phyloP scores from a whole-genome alignment of 495 filamentous ascomycete genomes.

The Penicillium malachiteum region DNA sequence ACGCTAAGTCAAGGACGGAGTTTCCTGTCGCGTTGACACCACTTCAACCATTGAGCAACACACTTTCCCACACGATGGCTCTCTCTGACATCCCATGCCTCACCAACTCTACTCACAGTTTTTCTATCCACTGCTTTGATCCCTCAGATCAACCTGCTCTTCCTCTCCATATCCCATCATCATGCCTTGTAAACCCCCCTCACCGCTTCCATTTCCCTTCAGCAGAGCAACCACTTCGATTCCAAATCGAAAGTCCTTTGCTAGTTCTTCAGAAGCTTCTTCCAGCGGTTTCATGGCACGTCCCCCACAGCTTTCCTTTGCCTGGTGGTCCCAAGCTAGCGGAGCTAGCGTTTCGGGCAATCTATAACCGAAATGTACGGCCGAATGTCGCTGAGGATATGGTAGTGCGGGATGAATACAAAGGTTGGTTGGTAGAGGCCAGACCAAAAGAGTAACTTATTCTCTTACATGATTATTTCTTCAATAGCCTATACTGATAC shows the following conservation, averaged over 20 bases:
- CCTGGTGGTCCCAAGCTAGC: constrained; percentile 28
- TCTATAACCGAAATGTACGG: constrained; percentile 25
- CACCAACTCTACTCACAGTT: neutral
- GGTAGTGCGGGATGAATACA: constrained; percentile 31
- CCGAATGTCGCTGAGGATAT: constrained; percentile 23
- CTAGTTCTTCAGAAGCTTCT: constrained; percentile 28
- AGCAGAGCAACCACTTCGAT: constrained; percentile 21
- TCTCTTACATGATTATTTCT: neutral
- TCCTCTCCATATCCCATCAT: constrained; percentile 20
- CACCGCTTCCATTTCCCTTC: constrained; percentile 21
- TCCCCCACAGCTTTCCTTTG: constrained; percentile 21
- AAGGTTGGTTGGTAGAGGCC: constrained; percentile 25
- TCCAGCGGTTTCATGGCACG: constrained; percentile 9
- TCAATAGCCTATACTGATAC: neutral
- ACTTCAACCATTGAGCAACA: neutral
- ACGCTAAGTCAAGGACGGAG: no score
- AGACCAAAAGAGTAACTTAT: constrained; percentile 9
- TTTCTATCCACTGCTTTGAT: neutral
- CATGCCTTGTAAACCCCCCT: constrained; percentile 18
- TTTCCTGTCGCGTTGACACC: neutral
- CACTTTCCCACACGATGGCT: neutral
- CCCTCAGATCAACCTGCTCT: constrained; percentile 5
- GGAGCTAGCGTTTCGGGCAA: constrained; percentile 22
- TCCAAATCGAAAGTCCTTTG: constrained; percentile 32
- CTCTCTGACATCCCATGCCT: neutral